Percentiles rank a stretch among this genome's conserved stretches.
phyloP scores from a whole-genome alignment of 371 early-diverging fungal species.

The Syncephalis plumigaleata region DNA sequence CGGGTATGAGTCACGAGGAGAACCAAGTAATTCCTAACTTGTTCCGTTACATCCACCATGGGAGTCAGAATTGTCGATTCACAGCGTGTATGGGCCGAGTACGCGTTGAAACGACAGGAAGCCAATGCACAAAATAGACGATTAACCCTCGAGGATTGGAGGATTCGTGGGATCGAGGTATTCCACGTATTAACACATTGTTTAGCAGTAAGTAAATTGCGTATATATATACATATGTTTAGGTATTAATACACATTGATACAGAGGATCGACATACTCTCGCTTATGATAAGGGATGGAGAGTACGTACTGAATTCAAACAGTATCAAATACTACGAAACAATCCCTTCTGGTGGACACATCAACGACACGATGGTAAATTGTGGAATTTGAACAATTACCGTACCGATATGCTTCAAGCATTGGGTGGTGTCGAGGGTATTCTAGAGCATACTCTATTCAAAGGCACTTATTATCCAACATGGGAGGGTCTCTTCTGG shows the following conservation, averaged over 20 bases:
- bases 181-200: conserved; percentile 97
- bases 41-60: conserved; percentile 96
- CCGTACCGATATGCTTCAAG: conserved; percentile 96
- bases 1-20: conserved; percentile 96
- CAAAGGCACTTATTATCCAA: conserved; percentile 92
- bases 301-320: conserved; percentile 93
- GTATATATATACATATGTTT: too few species aligned
- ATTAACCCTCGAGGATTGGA: conserved; percentile 93
- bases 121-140: conserved; percentile 91
- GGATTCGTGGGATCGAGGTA: conserved; percentile 97
- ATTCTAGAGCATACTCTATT: conserved; percentile 97
- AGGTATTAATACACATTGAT: conserved; percentile 3
- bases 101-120: conserved; percentile 91
- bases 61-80: conserved; percentile 96
- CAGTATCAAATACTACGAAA: conserved; percentile 89
- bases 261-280: conserved; percentile 89
- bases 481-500: conserved; percentile 99
- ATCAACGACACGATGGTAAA: conserved; percentile 91
- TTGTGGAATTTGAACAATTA: conserved; percentile 94
- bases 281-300: conserved; percentile 98
- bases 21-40: conserved; percentile 94
- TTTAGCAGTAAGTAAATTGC: conserved; percentile 21
- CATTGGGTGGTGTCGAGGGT: conserved; percentile 95
- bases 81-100: conserved; percentile 98
- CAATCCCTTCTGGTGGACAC: conserved; percentile 95